Evolutionary conservation across 805 yeast genomes (phyloP), one percentile per base, ranked within the genome.

Genomic region (Pichia phayaonensis): DNA sequence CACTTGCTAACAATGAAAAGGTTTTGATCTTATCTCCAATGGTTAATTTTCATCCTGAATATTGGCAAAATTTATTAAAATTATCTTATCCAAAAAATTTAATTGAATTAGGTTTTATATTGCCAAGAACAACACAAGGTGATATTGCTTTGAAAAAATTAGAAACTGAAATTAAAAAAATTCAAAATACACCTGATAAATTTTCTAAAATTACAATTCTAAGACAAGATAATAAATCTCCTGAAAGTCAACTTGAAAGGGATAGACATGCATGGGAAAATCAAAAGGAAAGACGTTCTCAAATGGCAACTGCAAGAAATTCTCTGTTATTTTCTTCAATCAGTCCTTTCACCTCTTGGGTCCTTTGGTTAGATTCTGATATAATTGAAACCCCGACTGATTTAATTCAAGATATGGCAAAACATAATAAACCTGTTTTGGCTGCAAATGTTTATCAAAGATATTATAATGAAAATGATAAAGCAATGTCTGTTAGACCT

Each of bases 291-390:
- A 80, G 99, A 66, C 80, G 99, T 58, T 67, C 86, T 6, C 81
- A 83, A 61, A 92, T 94, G 98, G 95, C 97, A 2, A 72, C 89
- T 56, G 97, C 98, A 3, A 77, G 99, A 65, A 94, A 94, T 72
- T 90, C 96, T 40, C 72, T 94, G 51, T 74, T 94, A 45, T 89
- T 90, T 70, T 86, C 97, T 11, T 81, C 97, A 1, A 72, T 94
- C 44, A 86, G 90, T 4, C 95, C 97, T 21, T 79, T 85, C 58
- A 90, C 95, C 2, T 81, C 95, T 22, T 94, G 99, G 99, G 86
- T 92, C 20, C 72, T 94, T 47, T 94, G 99, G 99, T 72, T 94
- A 58, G 99, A 94, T 68, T 84, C 96, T 2, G 99, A 94, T 68
- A 84, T 94, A 42, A 77, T 90, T 34, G 99, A 94, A 68, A 80